phyloP scores from a whole-genome alignment of 306 rosid genomes.

The Luffa aegyptiaca region DNA sequence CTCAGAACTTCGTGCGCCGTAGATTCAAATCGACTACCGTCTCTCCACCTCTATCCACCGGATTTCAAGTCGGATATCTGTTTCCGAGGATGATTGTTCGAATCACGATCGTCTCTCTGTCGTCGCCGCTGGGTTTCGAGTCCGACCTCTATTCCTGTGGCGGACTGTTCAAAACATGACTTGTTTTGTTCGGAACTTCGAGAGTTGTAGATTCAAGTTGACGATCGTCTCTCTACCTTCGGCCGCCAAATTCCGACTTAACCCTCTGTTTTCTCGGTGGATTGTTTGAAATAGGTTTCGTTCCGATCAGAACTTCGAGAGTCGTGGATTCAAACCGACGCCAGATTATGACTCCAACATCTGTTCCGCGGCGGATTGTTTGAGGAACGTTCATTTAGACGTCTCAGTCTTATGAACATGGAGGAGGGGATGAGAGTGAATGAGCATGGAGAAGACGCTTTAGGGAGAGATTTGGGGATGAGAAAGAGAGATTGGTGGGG shows the following conservation, averaged over 20 bases:
- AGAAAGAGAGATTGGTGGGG: too few relatives aligned
- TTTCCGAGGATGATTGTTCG: neutral
- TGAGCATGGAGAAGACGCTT: too few relatives aligned
- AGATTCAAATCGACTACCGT: conserved; percentile 35
- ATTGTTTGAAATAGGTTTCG: conserved; percentile 56
- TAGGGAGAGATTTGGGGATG: too few relatives aligned
- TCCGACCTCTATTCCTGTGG: neutral
- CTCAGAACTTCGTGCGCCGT: conserved; percentile 92
- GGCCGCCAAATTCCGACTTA: neutral
- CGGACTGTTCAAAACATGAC: neutral
- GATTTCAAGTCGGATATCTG: neutral
- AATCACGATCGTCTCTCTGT: conserved; percentile 13
- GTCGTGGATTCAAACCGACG: conserved; percentile 41
- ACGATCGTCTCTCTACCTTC: conserved; percentile 15
- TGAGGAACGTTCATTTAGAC: neutral
- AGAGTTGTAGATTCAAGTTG: neutral
- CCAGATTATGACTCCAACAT: neutral
- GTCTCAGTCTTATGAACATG: neutral
- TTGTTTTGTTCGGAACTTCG: neutral
- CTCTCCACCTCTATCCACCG: conserved; percentile 5
- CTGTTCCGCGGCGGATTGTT: neutral
- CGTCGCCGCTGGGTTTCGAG: neutral
- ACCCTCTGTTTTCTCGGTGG: neutral
- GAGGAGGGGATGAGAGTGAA: too few relatives aligned
- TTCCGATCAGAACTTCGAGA: conserved; percentile 87